phyloP scores from a whole-genome alignment of 2,329 filamentous ascomycete genomes.

The Monosporascus cannonballus region DNA sequence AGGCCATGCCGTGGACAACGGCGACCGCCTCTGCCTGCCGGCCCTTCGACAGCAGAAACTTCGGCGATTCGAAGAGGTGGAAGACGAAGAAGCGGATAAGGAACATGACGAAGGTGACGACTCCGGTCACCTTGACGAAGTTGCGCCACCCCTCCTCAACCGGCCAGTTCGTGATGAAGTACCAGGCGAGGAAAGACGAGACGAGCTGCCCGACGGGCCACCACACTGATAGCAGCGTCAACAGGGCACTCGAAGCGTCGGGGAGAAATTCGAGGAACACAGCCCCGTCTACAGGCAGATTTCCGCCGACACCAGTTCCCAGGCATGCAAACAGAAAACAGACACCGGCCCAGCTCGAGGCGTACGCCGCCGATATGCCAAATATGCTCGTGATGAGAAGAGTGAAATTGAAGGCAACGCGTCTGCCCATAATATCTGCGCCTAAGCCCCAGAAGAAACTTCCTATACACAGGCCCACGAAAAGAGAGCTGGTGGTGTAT shows the following conservation, averaged over 20 bases:
- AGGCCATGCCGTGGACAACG: conserved; percentile 72
- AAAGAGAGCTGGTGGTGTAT: conserved; percentile 75
- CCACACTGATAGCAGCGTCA: conserved; percentile 79
- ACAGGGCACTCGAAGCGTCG: conserved; percentile 62
- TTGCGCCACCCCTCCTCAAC: conserved; percentile 71
- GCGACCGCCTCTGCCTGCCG: conserved; percentile 73
- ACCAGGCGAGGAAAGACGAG: conserved; percentile 68
- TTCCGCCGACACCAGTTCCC: conserved; percentile 68
- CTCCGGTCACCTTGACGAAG: conserved; percentile 64
- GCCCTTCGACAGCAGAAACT: conserved; percentile 71
- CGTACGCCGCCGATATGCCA: conserved; percentile 63
- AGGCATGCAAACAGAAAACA: conserved; percentile 56
- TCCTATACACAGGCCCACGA: conserved; percentile 69
- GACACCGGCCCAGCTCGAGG: conserved; percentile 59
- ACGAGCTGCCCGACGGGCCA: conserved; percentile 80
- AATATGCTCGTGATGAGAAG: conserved; percentile 70
- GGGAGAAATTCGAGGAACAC: conserved; percentile 82
- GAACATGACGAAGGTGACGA: conserved; percentile 72
- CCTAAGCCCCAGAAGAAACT: conserved; percentile 77
- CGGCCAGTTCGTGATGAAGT: conserved; percentile 63
- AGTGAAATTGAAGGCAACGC: conserved; percentile 75
- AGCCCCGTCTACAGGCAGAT: conserved; percentile 72
- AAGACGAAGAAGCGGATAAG: conserved; percentile 73
- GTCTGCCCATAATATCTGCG: conserved; percentile 71
- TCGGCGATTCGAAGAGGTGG: conserved; percentile 78